Percentiles rank a stretch among this genome's conserved stretches.
These are phyloP conservation scores for Ceratorhiza oryzae-sativae DNA, from an alignment of 1,284 basidiomycete species.

Conservation along the genomic window DNA sequence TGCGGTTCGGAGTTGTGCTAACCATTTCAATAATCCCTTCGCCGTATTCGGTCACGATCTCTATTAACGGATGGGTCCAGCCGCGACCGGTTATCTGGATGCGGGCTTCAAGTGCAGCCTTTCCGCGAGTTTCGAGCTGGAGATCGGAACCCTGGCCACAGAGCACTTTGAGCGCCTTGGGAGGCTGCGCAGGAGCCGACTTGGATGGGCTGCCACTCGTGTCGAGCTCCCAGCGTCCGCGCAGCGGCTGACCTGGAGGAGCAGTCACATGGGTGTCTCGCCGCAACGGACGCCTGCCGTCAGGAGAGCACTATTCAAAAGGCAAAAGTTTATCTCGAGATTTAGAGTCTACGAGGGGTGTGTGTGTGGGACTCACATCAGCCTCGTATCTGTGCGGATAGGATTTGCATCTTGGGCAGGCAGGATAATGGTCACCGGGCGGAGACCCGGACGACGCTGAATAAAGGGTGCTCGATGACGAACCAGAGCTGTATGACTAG, in stretches of 20 bases:
- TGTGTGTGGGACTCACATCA: constrained; percentile 4
- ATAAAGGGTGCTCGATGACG: constrained; percentile 33
- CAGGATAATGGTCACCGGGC: constrained; percentile 29
- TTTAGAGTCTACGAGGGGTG: not conserved
- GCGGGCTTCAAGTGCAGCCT: constrained; percentile 25
- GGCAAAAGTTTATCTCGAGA: not conserved
- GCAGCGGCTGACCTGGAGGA: constrained; percentile 20
- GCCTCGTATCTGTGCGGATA: constrained; percentile 32
- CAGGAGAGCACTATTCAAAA: constrained; percentile 28
- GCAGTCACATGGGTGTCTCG: constrained; percentile 29
- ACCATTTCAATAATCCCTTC: constrained; percentile 31
- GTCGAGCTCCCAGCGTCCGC: constrained; percentile 32
- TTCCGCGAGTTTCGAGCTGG: constrained; percentile 14
- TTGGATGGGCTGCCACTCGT: constrained; percentile 17
- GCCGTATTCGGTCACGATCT: constrained; percentile 28
- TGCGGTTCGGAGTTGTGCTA: not conserved
- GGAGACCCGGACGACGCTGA: constrained; percentile 29
- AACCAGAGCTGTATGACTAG: constrained; percentile 33
- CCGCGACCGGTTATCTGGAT: constrained; percentile 36
- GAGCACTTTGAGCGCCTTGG: constrained; percentile 32
- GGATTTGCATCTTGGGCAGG: constrained; percentile 33
- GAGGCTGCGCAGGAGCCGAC: constrained; percentile 4
- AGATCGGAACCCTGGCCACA: constrained; percentile 14
- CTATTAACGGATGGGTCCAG: constrained; percentile 27
- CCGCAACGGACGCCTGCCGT: constrained; percentile 29